phyloP scores from a whole-genome alignment of 2,329 filamentous ascomycete species.

The Epichloe elymi region DNA sequence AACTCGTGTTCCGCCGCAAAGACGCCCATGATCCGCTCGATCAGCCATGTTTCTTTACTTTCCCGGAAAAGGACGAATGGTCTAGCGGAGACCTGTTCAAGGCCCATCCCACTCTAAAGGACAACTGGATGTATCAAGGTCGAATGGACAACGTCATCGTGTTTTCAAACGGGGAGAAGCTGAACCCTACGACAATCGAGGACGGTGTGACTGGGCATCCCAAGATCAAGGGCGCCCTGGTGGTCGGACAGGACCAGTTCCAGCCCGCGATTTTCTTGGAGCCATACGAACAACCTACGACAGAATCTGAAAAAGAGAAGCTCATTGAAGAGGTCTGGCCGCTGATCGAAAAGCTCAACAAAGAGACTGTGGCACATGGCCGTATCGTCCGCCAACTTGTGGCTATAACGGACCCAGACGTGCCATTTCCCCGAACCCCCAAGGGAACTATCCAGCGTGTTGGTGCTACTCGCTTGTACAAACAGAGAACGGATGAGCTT shows the following conservation, averaged over 20 bases:
- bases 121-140: conserved; percentile 23
- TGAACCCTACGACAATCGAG: conserved; percentile 27
- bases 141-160: conserved; percentile 28
- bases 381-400: conserved; percentile 29
- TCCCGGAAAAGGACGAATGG: conserved; percentile 22
- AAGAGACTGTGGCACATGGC: conserved; percentile 30
- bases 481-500: conserved; percentile 27
- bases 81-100: conserved; percentile 24
- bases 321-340: conserved; percentile 33
- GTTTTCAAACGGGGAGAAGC: conserved; percentile 27
- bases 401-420: conserved; percentile 23
- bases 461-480: conserved; percentile 26
- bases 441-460: conserved; percentile 35
- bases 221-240: conserved; percentile 16
- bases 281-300: conserved; percentile 18
- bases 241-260: conserved; percentile 31
- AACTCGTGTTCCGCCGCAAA: conserved; percentile 25
- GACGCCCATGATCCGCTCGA: conserved; percentile 20
- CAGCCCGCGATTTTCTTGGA: conserved; percentile 36
- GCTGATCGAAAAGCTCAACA: conserved; percentile 27
- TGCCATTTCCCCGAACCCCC: conserved; percentile 29
- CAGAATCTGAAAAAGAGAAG: conserved; percentile 8
- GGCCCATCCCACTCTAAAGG: conserved; percentile 18
- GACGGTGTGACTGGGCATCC: conserved; percentile 17
- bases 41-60: conserved; percentile 24